Evolutionary conservation across 441 rosid species (phyloP).

Genomic region (Pelargonium fulgidum): DNA sequence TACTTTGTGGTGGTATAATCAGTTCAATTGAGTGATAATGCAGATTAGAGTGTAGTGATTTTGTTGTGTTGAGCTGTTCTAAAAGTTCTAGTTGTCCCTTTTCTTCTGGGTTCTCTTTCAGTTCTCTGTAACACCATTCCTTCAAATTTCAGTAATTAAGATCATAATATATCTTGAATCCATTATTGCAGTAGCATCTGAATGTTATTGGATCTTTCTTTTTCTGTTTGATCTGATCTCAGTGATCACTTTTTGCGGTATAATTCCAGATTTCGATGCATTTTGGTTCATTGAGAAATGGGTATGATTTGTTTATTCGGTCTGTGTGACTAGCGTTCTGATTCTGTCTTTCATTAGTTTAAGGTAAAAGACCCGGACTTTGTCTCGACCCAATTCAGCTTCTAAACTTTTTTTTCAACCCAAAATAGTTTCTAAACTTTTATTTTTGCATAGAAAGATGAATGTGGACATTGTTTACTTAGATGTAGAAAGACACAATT

Average conservation of each 20-base stretch:
- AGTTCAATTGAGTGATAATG: background rate
- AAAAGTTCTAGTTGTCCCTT: background rate
- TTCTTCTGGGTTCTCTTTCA: background rate
- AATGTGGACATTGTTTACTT: no score
- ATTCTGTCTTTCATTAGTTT: no score
- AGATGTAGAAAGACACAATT: no score
- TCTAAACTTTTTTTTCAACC: no score
- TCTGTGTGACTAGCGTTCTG: no score
- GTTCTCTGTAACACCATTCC: background rate
- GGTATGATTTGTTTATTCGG: background rate
- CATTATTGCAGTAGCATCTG: background rate
- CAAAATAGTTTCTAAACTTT: no score
- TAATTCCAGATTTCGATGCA: background rate
- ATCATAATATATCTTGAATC: background rate
- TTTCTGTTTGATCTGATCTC: background rate
- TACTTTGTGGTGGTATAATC: no score
- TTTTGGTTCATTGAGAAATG: background rate
- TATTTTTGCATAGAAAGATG: no score
- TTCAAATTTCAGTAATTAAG: slow-evolving; percentile 5
- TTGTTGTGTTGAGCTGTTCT: background rate
- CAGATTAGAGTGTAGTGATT: background rate
- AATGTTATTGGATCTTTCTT: background rate
- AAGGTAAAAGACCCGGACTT: no score
- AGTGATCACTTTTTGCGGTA: background rate
- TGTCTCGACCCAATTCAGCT: no score